Conservation (phyloP, 2,329 filamentous ascomycete species). For the Arthrinium phaeospermum region DNA sequence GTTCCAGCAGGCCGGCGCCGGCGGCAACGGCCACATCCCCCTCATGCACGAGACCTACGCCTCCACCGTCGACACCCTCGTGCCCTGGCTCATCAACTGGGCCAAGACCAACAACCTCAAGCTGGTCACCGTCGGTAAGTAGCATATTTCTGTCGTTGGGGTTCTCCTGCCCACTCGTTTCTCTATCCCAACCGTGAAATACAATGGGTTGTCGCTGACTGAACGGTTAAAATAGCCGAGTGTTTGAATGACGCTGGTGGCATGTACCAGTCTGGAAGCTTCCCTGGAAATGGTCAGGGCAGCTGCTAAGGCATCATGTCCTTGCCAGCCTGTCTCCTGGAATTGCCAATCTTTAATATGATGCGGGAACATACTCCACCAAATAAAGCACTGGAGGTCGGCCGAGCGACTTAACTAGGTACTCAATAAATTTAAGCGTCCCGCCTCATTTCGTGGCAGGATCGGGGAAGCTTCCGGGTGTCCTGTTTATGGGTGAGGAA, state of each 20-base stretch:
- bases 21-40: conserved; percentile 57
- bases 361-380: not conserved
- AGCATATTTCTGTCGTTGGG: not conserved
- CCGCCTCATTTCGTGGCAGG: no score
- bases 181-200: not conserved
- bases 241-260: conserved; percentile 48
- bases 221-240: conserved; percentile 40
- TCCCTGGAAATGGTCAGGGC: conserved; percentile 41
- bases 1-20: conserved; percentile 52
- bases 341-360: not conserved
- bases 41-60: conserved; percentile 63
- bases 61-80: conserved; percentile 53
- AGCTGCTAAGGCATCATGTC: conserved; percentile 33
- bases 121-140: conserved; percentile 57
- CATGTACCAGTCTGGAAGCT: conserved; percentile 47
- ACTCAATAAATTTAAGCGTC: not conserved
- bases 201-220: conserved; percentile 18
- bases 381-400: not conserved
- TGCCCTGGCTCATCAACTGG: conserved; percentile 57
- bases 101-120: conserved; percentile 52
- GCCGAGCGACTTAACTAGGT: not conserved
- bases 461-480: no score
- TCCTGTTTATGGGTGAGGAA: no score
- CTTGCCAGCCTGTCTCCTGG: not conserved
- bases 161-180: no score